Evolutionary conservation across 192 early-diverging fungal species (phyloP).

Genomic region (Coemansia sp.): DNA sequence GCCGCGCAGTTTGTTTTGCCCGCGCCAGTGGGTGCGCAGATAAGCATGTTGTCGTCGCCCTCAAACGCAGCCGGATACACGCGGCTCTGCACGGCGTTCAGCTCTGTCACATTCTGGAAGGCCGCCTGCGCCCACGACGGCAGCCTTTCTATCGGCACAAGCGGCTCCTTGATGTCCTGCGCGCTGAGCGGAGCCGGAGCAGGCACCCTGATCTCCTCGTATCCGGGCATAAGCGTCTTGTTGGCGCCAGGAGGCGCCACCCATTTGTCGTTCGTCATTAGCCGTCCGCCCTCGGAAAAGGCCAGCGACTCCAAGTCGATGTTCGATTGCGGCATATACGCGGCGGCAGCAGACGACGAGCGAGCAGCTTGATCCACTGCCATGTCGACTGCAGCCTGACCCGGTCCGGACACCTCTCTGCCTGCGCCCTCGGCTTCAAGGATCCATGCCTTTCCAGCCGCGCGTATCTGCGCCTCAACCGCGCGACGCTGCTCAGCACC

Average conservation of each 20-base stretch:
- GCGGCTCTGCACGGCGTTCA: conserved; percentile 90
- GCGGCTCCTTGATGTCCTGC: conserved; percentile 60
- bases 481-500: conserved; percentile 53
- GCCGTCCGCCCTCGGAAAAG: conserved; percentile 90
- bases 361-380: too few species aligned
- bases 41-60: conserved; percentile 97
- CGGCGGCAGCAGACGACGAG: neutral
- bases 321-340: conserved; percentile 6
- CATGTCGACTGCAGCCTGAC: too few species aligned
- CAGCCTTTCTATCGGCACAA: conserved; percentile 62
- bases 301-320: conserved; percentile 80
- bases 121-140: conserved; percentile 79
- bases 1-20: conserved; percentile 98
- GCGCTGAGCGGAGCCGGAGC: conserved; percentile 69
- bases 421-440: conserved; percentile 44
- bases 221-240: conserved; percentile 83
- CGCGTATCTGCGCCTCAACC: conserved; percentile 69
- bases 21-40: conserved; percentile 97
- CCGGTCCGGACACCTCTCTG: too few species aligned
- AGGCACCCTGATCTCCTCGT: conserved; percentile 94
- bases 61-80: conserved; percentile 89
- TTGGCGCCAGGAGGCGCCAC: conserved; percentile 89
- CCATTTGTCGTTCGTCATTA: conserved; percentile 98
- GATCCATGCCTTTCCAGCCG: conserved; percentile 66
- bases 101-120: conserved; percentile 62